Evolutionary conservation across 345 rosid genomes (phyloP).

Genomic region (Gossypium turneri): DNA sequence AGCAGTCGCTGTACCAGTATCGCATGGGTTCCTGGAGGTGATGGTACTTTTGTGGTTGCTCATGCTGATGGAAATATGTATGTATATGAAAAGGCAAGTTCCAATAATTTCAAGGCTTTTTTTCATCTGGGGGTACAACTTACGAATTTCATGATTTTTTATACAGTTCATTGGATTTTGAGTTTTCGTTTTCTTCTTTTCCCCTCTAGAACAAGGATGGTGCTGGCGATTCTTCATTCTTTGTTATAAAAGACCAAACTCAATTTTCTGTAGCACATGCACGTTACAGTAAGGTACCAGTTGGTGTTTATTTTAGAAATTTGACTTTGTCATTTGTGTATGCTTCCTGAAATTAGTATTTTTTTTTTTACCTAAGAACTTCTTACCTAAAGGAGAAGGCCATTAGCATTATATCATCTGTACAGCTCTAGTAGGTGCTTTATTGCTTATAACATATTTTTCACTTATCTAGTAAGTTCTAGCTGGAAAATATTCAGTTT

Average conservation of each 20-base stretch:
- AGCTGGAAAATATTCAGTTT: conserved; percentile 1
- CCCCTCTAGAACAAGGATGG: conserved; percentile 73
- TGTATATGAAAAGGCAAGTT: conserved; percentile 94
- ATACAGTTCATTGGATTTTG: conserved; percentile 8
- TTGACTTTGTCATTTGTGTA: conserved; percentile 7
- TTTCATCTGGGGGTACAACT: background rate
- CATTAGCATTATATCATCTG: background rate
- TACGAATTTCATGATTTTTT: conserved; percentile 10
- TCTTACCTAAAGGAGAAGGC: background rate
- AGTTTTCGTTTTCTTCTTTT: conserved; percentile 11
- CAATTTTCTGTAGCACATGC: conserved; percentile 89
- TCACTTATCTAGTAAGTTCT: background rate
- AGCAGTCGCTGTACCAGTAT: conserved; percentile 89
- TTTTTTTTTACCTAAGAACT: background rate
- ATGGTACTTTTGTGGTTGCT: conserved; percentile 92
- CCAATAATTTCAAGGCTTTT: conserved; percentile 1
- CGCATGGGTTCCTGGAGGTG: conserved; percentile 96
- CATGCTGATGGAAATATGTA: conserved; percentile 97
- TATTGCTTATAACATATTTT: conserved; percentile 3
- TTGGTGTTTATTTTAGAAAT: background rate
- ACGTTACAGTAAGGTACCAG: conserved; percentile 80
- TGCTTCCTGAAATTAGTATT: background rate
- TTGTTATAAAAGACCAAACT: conserved; percentile 76
- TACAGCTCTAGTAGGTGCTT: background rate
- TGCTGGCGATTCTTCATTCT: conserved; percentile 91